Evolutionary conservation across 495 filamentous ascomycete species (phyloP).

Genomic region (Chaetomium cochliodes): DNA sequence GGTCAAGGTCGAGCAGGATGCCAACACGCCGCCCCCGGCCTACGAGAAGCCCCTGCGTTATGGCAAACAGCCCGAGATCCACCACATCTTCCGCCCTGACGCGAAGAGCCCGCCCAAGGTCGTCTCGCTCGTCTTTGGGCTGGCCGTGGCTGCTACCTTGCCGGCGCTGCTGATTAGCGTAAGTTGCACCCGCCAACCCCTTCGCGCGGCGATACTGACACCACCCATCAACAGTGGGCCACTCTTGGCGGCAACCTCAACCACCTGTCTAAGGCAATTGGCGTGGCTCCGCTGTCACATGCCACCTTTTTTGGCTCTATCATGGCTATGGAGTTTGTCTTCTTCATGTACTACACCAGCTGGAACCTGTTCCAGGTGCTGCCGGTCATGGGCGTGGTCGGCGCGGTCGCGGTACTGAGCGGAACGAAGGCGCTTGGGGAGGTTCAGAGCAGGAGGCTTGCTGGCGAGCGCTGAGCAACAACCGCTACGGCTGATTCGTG

Average conservation of each 20-base stretch:
- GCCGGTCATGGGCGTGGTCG: conserved; percentile 66
- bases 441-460: conserved; percentile 81
- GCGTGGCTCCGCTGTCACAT: conserved; percentile 73
- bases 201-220: not conserved
- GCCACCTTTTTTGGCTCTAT: conserved; percentile 79
- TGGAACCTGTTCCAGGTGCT: conserved; percentile 94
- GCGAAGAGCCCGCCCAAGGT: conserved; percentile 78
- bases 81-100: conserved; percentile 84
- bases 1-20: conserved; percentile 55
- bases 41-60: conserved; percentile 71
- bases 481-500: not conserved
- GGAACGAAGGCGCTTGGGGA: conserved; percentile 90
- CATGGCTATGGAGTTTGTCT: conserved; percentile 81
- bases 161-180: conserved; percentile 70
- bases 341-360: conserved; percentile 89
- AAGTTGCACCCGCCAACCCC: conserved; percentile 37
- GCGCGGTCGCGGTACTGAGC: conserved; percentile 74
- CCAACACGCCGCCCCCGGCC: conserved; percentile 57
- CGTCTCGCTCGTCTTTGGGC: conserved; percentile 74
- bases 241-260: conserved; percentile 80
- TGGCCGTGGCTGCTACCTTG: conserved; percentile 66
- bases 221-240: conserved; percentile 59
- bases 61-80: conserved; percentile 77
- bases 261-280: conserved; percentile 71
- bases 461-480: conserved; percentile 59